Base-by-base conservation (phyloP, 1,284 basidiomycete genomes). In the Neotropicomus parvogracilis region DNA sequence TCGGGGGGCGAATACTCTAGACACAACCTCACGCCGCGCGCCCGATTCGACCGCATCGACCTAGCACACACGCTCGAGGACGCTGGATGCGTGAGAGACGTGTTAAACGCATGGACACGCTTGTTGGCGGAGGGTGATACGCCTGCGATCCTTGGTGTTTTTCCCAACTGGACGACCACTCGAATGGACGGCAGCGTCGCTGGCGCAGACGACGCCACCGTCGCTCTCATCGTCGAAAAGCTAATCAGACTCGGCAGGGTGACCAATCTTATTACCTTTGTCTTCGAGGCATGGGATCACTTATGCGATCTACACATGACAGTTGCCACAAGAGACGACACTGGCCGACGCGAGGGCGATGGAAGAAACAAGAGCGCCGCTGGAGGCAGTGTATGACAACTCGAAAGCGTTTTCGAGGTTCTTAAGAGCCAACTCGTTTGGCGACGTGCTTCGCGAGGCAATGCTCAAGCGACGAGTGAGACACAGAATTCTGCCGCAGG, bases 21-120 rank as follows among this genome's bases (percentile, higher is more conserved):
- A 17, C 48, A 46, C 14, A 60, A 63, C 13, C 35, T 69, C 6
- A 58, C 61, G 4, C 33, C 56, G 1, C 55, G 59, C 0, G 52
- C 53, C 6, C 53, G 58, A 14, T 76, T 76, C 54, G 67, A 75
- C 53, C 66, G 74, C 6, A 64, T 77, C 36, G 61, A 70, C 31
- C 64, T 73, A 1, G 71, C 65, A 0, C 70, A 71, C 42, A 59
- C 67, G 11, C 21, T 71, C 12, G 69, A 34, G 2, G 61, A 70
- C 20, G 63, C 64, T 19, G 58, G 58, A n/a, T 63, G 64, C 6
- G 42, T 70, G 14, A 29, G 40, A 28, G 52, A 49, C 3, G 54
- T 65, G 16, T 48, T 77, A 32, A 46, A 19, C 1, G 40, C 50
- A 4, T 76, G 74, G 74, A 51, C 52, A 1, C 62, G 66, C 1